Evolutionary conservation across 2,329 filamentous ascomycete genomes (phyloP).

Genomic region (Metarhizium anisopliae): DNA sequence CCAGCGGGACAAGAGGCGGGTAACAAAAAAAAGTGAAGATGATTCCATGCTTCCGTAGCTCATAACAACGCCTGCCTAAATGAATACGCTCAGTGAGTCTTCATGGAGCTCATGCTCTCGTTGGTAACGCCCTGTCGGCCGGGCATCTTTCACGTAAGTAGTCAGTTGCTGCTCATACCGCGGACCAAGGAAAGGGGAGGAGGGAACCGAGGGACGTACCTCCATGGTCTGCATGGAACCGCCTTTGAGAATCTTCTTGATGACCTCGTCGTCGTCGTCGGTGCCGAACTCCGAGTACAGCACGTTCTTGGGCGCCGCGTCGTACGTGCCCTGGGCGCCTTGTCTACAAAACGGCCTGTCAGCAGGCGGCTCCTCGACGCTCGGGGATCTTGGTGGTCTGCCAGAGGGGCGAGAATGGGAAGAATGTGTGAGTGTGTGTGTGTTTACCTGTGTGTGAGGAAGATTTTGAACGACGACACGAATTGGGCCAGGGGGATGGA

Average conservation of each 20-base stretch:
- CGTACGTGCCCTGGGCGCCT: slow-evolving; percentile 71
- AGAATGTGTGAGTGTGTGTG: no score
- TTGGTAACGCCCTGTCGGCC: slow-evolving; percentile 45
- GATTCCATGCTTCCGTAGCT: neutral
- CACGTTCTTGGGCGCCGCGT: slow-evolving; percentile 63
- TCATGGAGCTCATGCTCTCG: slow-evolving; percentile 37
- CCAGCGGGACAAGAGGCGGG: no score
- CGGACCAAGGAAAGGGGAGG: neutral
- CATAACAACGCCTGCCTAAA: neutral
- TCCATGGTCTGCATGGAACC: slow-evolving; percentile 57
- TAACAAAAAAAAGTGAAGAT: neutral
- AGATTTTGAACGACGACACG: slow-evolving; percentile 80
- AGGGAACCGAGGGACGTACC: slow-evolving; percentile 25
- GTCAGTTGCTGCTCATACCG: neutral
- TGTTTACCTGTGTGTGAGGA: slow-evolving; percentile 79
- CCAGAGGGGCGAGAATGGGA: no score
- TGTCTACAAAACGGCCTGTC: slow-evolving; percentile 46
- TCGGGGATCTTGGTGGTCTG: no score
- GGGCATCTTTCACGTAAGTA: slow-evolving; percentile 30
- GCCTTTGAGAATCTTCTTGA: slow-evolving; percentile 71
- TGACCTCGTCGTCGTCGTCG: slow-evolving; percentile 66
- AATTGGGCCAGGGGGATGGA: slow-evolving; percentile 75
- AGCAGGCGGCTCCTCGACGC: no score
- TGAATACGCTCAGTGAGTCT: slow-evolving; percentile 25
- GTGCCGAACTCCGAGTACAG: slow-evolving; percentile 87